Percentiles rank a stretch among this genome's conserved stretches.
Evolutionary conservation across 164 flowering plant genomes (phyloP).

Genomic region (Vitis cinerea): DNA sequence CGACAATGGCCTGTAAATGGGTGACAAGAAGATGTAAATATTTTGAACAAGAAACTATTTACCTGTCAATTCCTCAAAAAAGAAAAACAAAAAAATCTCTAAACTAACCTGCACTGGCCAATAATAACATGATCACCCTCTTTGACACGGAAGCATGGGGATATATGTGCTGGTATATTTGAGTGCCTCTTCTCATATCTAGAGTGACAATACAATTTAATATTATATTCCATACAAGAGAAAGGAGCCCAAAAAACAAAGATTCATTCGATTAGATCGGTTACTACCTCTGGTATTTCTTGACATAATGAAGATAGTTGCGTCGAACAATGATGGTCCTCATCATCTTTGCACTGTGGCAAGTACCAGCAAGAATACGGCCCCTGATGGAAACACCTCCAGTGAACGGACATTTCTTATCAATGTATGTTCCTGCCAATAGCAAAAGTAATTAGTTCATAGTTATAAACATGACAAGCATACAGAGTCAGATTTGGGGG

Average conservation of each 20-base stretch:
- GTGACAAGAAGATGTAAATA: too few relatives aligned
- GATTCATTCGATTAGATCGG: background rate
- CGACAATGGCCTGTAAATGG: constrained; percentile 36
- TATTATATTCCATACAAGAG: background rate
- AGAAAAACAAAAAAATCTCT: background rate
- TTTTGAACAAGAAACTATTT: too few relatives aligned
- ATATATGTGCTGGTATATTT: constrained; percentile 15
- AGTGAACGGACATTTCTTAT: constrained; percentile 18
- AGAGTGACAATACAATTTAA: background rate
- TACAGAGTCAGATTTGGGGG: too few relatives aligned
- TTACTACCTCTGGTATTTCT: constrained; percentile 38
- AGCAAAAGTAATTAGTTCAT: too few relatives aligned
- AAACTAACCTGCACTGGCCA: constrained; percentile 18
- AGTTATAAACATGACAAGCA: too few relatives aligned
- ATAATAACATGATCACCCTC: constrained; percentile 18
- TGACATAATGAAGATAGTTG: constrained; percentile 40
- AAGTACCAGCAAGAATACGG: constrained; percentile 35
- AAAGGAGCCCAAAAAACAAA: background rate
- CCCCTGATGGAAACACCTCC: constrained; percentile 37
- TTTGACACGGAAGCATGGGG: constrained; percentile 20
- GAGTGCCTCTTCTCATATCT: constrained; percentile 21
- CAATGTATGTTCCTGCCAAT: constrained; percentile 12
- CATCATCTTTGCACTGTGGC: constrained; percentile 24
- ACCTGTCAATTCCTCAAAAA: too few relatives aligned
- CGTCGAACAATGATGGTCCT: constrained; percentile 44